Percentiles rank a stretch among this genome's conserved stretches.
These are phyloP conservation scores for Backusella macrospora DNA, from an alignment of 192 early-diverging fungal species.

Conservation along the genomic window DNA sequence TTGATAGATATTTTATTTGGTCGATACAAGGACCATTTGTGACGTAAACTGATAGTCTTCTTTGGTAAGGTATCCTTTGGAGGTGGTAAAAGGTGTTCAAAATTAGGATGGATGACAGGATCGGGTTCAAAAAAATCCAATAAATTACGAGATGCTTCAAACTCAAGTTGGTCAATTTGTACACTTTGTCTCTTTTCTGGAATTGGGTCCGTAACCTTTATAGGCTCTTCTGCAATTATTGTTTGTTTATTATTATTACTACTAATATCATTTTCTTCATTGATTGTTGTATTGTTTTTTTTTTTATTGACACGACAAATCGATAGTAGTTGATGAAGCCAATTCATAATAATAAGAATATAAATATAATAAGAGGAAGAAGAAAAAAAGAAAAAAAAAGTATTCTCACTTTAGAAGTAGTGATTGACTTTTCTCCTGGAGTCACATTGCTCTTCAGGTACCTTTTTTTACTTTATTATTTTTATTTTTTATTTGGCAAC, in stretches of 20 bases:
- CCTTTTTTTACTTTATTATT: neutral
- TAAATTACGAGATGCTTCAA: constrained; percentile 7
- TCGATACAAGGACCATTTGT: constrained; percentile 11
- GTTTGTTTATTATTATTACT: constrained; percentile 4
- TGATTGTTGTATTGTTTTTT: neutral
- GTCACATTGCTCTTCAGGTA: constrained; percentile 13
- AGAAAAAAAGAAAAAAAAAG: neutral
- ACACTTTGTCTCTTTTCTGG: neutral
- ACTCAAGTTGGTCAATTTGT: constrained; percentile 3
- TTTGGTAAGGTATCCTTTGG: constrained; percentile 2
- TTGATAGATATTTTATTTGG: neutral
- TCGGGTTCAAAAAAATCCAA: constrained; percentile 7
- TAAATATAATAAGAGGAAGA: neutral
- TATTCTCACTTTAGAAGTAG: constrained; percentile 1
- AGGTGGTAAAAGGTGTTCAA: constrained; percentile 10
- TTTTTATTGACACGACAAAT: neutral
- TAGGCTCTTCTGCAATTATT: neutral
- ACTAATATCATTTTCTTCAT: neutral
- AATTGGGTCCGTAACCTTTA: neutral
- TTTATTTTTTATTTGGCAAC: neutral
- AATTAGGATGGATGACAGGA: neutral
- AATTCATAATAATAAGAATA: neutral
- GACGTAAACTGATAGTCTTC: constrained; percentile 5
- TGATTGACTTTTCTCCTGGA: neutral
- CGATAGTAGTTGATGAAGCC: neutral